These are phyloP conservation scores for Begonia masoniana DNA, from an alignment of 306 rosid species.

Conservation along the genomic window DNA sequence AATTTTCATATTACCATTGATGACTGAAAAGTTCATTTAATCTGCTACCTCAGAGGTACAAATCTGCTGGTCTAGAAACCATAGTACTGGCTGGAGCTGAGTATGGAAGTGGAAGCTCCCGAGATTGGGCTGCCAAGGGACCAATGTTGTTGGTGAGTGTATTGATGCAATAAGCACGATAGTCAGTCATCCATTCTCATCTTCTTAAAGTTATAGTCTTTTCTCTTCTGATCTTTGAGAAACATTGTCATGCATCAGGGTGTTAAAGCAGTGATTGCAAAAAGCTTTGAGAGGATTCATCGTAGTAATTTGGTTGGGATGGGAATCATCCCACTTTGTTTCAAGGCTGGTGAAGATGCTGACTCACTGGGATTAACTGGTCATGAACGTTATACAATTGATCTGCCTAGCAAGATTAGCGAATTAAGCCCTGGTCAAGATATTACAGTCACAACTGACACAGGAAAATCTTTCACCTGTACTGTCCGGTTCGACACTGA, in stretches of 20 bases:
- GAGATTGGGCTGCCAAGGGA: conserved; percentile 98
- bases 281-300: conserved; percentile 89
- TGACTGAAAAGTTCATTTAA: conserved; percentile 13
- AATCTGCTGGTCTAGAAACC: conserved; percentile 59
- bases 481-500: conserved; percentile 71
- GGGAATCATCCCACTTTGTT: conserved; percentile 88
- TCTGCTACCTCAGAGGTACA: conserved; percentile 50
- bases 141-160: conserved; percentile 81
- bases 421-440: conserved; percentile 90
- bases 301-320: conserved; percentile 93
- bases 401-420: conserved; percentile 54
- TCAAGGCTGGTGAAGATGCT: conserved; percentile 80
- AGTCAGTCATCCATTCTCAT: background rate
- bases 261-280: conserved; percentile 85
- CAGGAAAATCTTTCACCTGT: conserved; percentile 79
- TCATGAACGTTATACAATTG: conserved; percentile 77
- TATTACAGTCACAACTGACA: conserved; percentile 63
- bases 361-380: conserved; percentile 81
- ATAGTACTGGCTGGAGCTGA: conserved; percentile 86
- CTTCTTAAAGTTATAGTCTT: conserved; percentile 2
- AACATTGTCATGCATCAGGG: conserved; percentile 35
- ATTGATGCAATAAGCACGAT: background rate
- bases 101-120: conserved; percentile 89
- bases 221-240: background rate
- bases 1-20: background rate